phyloP scores from a whole-genome alignment of 805 yeast genomes.

The Starmerella apis region DNA sequence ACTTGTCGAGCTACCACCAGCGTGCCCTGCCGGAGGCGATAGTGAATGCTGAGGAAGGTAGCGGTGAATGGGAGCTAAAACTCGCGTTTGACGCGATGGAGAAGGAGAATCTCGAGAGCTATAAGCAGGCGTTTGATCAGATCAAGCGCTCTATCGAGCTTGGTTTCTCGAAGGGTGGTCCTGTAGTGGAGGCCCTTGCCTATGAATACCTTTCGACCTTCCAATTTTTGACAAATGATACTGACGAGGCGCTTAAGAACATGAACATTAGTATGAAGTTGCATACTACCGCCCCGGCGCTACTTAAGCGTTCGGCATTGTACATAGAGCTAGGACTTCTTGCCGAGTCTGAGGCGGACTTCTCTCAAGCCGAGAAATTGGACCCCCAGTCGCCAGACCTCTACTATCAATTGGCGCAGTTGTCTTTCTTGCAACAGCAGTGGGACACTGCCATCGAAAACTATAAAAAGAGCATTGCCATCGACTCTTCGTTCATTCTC shows the following conservation, averaged over 20 bases:
- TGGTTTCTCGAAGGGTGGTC: slow-evolving; percentile 17
- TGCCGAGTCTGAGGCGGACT: slow-evolving; percentile 52
- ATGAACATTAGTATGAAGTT: slow-evolving; percentile 56
- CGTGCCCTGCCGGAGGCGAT: slow-evolving; percentile 43
- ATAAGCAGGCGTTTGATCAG: slow-evolving; percentile 49
- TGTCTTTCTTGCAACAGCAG: slow-evolving; percentile 69
- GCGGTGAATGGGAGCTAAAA: slow-evolving; percentile 54
- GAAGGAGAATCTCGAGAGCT: slow-evolving; percentile 43
- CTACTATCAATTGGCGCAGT: slow-evolving; percentile 91
- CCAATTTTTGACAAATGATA: slow-evolving; percentile 68
- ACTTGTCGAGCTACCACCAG: slow-evolving; percentile 72
- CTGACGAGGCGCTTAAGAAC: slow-evolving; percentile 50
- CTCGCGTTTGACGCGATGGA: slow-evolving; percentile 52
- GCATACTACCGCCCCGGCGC: slow-evolving; percentile 63
- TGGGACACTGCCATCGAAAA: slow-evolving; percentile 59
- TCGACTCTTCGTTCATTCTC: slow-evolving; percentile 66
- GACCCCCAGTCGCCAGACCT: slow-evolving; percentile 69
- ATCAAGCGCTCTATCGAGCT: slow-evolving; percentile 30
- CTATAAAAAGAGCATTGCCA: slow-evolving; percentile 64
- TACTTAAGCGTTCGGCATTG: slow-evolving; percentile 70
- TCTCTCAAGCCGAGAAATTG: slow-evolving; percentile 56
- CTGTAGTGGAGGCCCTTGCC: slow-evolving; percentile 49
- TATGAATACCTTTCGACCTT: slow-evolving; percentile 76
- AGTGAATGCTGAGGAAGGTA: slow-evolving; percentile 39
- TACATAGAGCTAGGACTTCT: slow-evolving; percentile 67